phyloP scores from a whole-genome alignment of 2,329 filamentous ascomycete species.

The Trichophyton rubrum region DNA sequence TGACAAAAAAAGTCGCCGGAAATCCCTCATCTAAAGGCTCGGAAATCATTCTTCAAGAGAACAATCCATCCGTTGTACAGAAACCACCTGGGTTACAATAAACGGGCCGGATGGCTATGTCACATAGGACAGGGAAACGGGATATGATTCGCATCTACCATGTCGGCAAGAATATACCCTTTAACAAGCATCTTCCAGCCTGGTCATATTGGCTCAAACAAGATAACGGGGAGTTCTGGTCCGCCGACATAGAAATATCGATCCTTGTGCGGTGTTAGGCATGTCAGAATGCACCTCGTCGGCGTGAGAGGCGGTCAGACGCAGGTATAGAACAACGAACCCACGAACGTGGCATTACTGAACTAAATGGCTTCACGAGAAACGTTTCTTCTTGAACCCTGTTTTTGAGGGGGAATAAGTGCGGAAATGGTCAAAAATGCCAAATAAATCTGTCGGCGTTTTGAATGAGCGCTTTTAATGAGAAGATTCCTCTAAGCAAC shows the following conservation, averaged over 20 bases:
- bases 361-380: background rate
- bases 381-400: background rate
- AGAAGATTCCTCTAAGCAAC: background rate
- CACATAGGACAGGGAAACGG: background rate
- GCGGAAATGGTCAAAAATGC: background rate
- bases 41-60: background rate
- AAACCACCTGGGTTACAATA: background rate
- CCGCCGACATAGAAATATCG: background rate
- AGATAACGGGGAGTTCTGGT: background rate
- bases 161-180: background rate
- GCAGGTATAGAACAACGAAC: background rate
- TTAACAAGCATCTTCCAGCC: background rate
- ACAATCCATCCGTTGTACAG: background rate
- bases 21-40: background rate
- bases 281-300: background rate
- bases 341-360: background rate
- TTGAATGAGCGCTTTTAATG: background rate
- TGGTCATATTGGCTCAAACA: background rate
- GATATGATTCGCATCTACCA: background rate
- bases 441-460: background rate
- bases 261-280: background rate
- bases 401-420: background rate
- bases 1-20: background rate
- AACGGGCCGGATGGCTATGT: background rate
- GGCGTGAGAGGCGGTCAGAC: background rate